Base-by-base conservation (phyloP, 345 rosid genomes). In the Pseudoturritis turrita region DNA sequence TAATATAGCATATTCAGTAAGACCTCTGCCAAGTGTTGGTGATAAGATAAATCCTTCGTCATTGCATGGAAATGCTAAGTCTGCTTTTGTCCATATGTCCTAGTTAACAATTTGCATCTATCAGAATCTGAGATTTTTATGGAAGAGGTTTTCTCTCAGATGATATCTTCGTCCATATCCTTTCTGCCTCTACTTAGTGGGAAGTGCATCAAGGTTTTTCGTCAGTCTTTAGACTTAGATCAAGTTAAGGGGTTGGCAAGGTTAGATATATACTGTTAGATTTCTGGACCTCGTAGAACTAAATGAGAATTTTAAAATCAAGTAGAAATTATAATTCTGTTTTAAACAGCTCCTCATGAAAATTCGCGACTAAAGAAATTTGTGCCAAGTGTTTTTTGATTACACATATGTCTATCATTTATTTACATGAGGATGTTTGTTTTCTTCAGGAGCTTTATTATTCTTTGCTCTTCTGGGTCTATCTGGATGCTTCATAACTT, bases 401-500 rank as follows among this genome's bases (percentile, higher is more conserved):
- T 19, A 14, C 17, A 0, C 31, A 6, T 36, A 3, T 43, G 8
- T 21, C 3, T 63, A 19, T 56, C 44, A 23, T 40, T 45, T 21
- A 57, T 39, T 55, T 57, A 44, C 67, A 29, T 15, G 70, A 73
- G 35, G 39, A 19, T 31, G 23, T 39, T 36, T 59, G 39, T 41
- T 70, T 33, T 55, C 53, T 62, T 19, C 95, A 96, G 99, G 99
- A 73, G 98, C 99, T 26, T 78, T 96, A 43, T 77, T 92, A 23
- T 92, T 96, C 79, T 92, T 96, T 68, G 98, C 99, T 77, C 83
- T 96, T 81, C 85, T 96, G 94, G 99, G 99, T 68, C 82, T 96
- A 59, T 92, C 98, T 49, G 98, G 99, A 61, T 96, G 99, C 86
- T 87, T 96, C 82, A 91, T 96, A 73, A 96, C 99, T 59, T 92